Evolutionary conservation across 331 rosid genomes (phyloP).

Genomic region (Rosa hybrid): DNA sequence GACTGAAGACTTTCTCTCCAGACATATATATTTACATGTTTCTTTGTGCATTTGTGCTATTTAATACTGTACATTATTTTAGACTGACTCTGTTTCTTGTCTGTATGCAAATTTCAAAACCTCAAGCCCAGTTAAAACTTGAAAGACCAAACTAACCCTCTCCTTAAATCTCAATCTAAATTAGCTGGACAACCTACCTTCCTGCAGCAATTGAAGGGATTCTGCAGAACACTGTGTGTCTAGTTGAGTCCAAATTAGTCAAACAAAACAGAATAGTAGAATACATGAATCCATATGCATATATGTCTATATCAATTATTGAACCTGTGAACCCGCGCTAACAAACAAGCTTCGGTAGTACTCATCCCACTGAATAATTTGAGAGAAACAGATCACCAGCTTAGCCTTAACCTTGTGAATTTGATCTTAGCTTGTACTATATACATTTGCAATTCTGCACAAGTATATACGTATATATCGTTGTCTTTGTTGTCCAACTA

Average conservation of each 20-base stretch:
- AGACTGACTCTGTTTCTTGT: not conserved
- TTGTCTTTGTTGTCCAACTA: not conserved
- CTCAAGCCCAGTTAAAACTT: not conserved
- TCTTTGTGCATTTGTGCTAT: conserved; percentile 13
- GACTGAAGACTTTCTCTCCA: not conserved
- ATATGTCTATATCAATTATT: conserved; percentile 10
- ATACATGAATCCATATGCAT: not conserved
- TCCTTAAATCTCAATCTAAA: not conserved
- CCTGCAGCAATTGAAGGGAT: conserved; percentile 1
- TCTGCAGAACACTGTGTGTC: not conserved
- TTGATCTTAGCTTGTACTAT: not conserved
- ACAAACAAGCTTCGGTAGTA: conserved; percentile 8
- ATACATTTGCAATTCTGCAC: not conserved
- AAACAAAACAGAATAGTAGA: not conserved
- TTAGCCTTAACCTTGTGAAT: not conserved
- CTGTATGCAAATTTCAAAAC: not conserved
- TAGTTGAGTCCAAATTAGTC: not conserved
- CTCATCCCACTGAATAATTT: conserved; percentile 6
- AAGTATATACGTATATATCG: no score
- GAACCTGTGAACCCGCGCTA: not conserved
- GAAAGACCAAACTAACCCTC: conserved; percentile 5
- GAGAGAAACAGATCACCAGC: not conserved
- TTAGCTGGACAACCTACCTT: not conserved
- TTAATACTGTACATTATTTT: not conserved
- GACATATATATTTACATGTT: not conserved